Evolutionary conservation across 2,329 filamentous ascomycete species (phyloP).

Genomic region (Penicillium griseofulvum): DNA sequence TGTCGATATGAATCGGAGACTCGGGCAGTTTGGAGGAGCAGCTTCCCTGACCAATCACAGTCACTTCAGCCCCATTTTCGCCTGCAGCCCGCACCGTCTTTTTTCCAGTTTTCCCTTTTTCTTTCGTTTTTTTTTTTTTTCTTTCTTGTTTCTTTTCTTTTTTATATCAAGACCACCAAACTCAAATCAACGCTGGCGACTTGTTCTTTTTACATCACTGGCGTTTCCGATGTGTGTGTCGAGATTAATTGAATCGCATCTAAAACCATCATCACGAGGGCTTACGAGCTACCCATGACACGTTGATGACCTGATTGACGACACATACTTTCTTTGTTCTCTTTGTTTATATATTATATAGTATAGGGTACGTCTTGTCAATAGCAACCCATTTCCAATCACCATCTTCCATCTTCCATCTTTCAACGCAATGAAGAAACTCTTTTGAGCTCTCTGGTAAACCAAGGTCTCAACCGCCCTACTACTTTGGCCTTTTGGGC

Average conservation of each 20-base stretch:
- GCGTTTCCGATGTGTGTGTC: conserved; percentile 70
- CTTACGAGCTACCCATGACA: conserved; percentile 43
- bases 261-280: conserved; percentile 80
- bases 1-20: conserved; percentile 32
- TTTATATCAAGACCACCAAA: conserved; percentile 61
- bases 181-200: conserved; percentile 72
- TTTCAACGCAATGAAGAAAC: conserved; percentile 36
- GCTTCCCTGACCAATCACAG: conserved; percentile 29
- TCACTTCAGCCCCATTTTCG: conserved; percentile 12
- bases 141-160: conserved; percentile 38
- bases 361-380: conserved; percentile 21
- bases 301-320: conserved; percentile 49
- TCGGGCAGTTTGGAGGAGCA: conserved; percentile 14
- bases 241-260: conserved; percentile 65
- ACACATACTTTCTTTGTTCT: conserved; percentile 29
- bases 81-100: conserved; percentile 31
- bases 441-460: conserved; percentile 45
- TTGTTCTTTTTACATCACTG: conserved; percentile 57
- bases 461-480: conserved; percentile 45
- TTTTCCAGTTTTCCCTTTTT: conserved; percentile 27
- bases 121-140: conserved; percentile 13
- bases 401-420: neutral
- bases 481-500: conserved; percentile 14
- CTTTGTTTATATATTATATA: conserved; percentile 6
- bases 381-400: conserved; percentile 1